Evolutionary conservation across 176 grass and related monocot genomes (phyloP), one percentile per base, ranked within the genome.

Genomic region (Oryza meridionalis): DNA sequence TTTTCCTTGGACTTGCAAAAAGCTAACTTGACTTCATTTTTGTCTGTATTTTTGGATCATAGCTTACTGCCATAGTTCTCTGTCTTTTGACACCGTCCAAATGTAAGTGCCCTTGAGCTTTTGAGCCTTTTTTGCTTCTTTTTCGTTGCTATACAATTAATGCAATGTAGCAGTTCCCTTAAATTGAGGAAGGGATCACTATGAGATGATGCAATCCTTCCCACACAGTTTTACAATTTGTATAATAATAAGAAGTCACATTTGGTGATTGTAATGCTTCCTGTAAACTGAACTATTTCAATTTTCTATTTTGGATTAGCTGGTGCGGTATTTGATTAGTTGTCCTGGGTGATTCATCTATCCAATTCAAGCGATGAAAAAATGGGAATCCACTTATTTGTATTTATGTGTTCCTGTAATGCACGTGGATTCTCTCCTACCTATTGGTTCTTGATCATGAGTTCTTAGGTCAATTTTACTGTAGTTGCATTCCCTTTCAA

Each of bases 31-130:
- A 87, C 80, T 83, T 64, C 61, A 90, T 67, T 82, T 77, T 68
- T 90, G 88, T 86, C 79, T 61, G 17, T 14, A 61, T 70, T 86
- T 78, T 29, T 79, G 79, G 68, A 90, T 83, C 47, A 79, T 83
- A 77, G 67, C 74, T 50, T 67, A 58, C 47, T 73, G 46, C 31
- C 62, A 85, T 59, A 70, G 31, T 83, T 84, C 6, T 87, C 4
- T 49, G 31, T 33, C 40, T 53, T 62, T 79, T 84, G 50, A 70
- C 78, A 90, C 46, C 26, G 35, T 17, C 35, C 24, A 75, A 75
- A 19, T 74, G 61, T 68, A 69, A 83, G 69, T 64, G 63, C 38
- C 19, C 79, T 45, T 44, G 16, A 87, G 40, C 69, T 79, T 86
- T 86, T 80, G 64, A 69, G 51, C 19, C 8, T 63, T 75, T 78